Evolutionary conservation across 148 eudicot genomes (phyloP).

Genomic region (Oxyria digyna): DNA sequence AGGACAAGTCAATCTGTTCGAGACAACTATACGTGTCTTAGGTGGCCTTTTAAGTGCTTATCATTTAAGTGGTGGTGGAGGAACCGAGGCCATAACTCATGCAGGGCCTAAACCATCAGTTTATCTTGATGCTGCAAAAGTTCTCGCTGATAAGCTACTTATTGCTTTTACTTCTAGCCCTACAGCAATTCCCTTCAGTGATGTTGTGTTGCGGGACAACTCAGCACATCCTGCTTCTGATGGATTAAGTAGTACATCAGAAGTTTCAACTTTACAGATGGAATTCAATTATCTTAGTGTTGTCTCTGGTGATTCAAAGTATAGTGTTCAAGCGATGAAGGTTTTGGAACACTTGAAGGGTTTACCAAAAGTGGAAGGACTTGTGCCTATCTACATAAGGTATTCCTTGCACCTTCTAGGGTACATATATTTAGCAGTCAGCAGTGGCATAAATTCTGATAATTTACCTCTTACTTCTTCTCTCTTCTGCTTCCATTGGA

Average conservation of each 20-base stretch:
- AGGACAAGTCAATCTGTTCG: slow-evolving; percentile 92
- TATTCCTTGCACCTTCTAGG: slow-evolving; percentile 13
- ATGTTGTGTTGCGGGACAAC: slow-evolving; percentile 61
- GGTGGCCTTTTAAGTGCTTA: slow-evolving; percentile 99
- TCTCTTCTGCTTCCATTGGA: not conserved
- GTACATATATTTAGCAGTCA: not conserved
- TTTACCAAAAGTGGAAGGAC: slow-evolving; percentile 85
- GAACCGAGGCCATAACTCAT: slow-evolving; percentile 15
- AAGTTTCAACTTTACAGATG: slow-evolving; percentile 83
- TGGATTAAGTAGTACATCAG: slow-evolving; percentile 92
- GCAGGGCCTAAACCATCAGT: slow-evolving; percentile 60
- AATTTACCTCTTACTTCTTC: not conserved
- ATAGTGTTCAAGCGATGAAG: slow-evolving; percentile 73
- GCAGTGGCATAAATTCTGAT: not conserved
- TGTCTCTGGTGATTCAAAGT: slow-evolving; percentile 74
- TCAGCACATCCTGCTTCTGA: slow-evolving; percentile 76
- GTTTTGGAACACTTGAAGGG: slow-evolving; percentile 75
- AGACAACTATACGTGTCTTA: slow-evolving; percentile 84
- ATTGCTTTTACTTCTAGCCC: slow-evolving; percentile 84
- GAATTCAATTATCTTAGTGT: slow-evolving; percentile 83
- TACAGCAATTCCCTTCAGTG: slow-evolving; percentile 79
- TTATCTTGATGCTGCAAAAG: slow-evolving; percentile 63
- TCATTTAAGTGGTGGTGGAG: slow-evolving; percentile 65
- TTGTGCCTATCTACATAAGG: slow-evolving; percentile 93
- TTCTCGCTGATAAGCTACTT: slow-evolving; percentile 78